Evolutionary conservation across 306 rosid genomes (phyloP).

Genomic region (Hylodesmum podocarpum): DNA sequence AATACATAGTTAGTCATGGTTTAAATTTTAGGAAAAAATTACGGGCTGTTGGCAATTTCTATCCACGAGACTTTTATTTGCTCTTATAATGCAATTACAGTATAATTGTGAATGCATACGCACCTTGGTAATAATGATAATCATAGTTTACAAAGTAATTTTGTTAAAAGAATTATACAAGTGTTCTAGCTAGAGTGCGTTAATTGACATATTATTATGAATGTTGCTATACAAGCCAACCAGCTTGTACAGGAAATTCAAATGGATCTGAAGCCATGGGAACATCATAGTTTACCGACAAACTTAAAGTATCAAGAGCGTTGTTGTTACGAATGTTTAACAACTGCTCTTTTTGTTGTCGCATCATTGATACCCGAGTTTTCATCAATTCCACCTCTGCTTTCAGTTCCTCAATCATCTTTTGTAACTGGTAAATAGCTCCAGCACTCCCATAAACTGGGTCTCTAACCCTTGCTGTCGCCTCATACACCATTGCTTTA

Average conservation of each 20-base stretch:
- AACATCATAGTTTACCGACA: neutral
- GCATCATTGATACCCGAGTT: constrained; percentile 1
- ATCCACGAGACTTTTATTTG: neutral
- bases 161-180: neutral
- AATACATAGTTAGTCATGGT: too few species aligned
- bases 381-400: constrained; percentile 10
- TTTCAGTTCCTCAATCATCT: constrained; percentile 25
- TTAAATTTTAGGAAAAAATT: too few species aligned
- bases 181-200: neutral
- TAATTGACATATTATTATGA: neutral
- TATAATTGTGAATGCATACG: neutral
- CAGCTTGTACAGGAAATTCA: constrained; percentile 12
- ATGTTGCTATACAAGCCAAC: neutral
- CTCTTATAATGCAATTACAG: neutral
- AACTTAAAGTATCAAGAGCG: neutral
- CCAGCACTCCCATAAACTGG: constrained; percentile 44
- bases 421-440: constrained; percentile 19
- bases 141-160: neutral
- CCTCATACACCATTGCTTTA: constrained; percentile 38
- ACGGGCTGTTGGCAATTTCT: too few species aligned
- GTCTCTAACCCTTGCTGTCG: constrained; percentile 36
- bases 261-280: neutral
- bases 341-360: constrained; percentile 16
- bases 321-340: neutral
- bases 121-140: neutral